Evolutionary conservation across 768 basidiomycete genomes (phyloP), one percentile per base, ranked within the genome.

Genomic region (Ramaria sp.): DNA sequence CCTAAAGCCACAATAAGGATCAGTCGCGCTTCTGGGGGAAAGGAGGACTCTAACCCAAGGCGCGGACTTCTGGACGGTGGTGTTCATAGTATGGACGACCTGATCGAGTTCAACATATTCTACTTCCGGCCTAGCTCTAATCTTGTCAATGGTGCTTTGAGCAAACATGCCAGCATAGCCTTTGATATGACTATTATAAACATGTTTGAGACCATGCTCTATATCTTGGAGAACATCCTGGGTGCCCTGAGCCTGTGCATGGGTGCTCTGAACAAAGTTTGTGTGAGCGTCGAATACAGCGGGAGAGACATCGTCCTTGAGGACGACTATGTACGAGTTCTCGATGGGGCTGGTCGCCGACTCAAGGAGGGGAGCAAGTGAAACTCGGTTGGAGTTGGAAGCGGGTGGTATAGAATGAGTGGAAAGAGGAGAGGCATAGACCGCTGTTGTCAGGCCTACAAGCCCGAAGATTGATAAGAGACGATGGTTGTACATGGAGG

Each of bases 51-150:
- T 68, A 67, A 92, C 90, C 92, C 92, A 94, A 50, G 92, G 88
- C 10, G 92, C 87, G n/a, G 69, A 62, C 49, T 66, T 78, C 78
- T 93, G 86, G 15, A 56, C 30, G 24, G 53, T 61, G 42, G 71
- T 61, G 1, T 83, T 83, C 60, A 77, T 75, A 1, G 88, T 85
- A 56, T 73, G 78, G n/a, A 98, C 91, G 61, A 94, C 72, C 73
- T 96, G 93, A 75, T 99, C 96, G 55, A 76, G 79, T 75, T 99
- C 96, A 50, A 99, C 74, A 64, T 86, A 95, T 16, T 82, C 86
- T 30, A 99, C 94, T 67, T 95, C 93, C 9, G 92, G 92, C 74
- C 83, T 75, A 48, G 75, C 67, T 51, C 95, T 78, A 66, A 99
- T 82, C 62, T 78, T 75, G 52, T 89, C 77, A 49, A 99, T 64